Evolutionary conservation across 2,329 filamentous ascomycete species (phyloP), one percentile per base, ranked within the genome.

Genomic region (Westerdykella sp.): DNA sequence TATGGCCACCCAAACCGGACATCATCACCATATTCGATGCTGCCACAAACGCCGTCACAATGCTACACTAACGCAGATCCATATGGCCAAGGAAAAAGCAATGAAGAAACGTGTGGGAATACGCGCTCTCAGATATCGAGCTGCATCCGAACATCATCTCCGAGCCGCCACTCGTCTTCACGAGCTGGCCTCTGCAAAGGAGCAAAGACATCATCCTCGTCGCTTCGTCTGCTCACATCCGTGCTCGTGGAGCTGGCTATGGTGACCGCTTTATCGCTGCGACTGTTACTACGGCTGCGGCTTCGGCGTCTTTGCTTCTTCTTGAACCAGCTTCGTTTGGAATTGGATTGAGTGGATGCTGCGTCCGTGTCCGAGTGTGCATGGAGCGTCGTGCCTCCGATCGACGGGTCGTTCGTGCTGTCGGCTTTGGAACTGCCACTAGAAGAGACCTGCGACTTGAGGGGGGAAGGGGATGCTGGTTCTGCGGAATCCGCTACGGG

Each of bases 121-220:
- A 5, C 14, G 37, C 5, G 28, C 36, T 15, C 34, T 72, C 63
- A 91, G 3, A 64, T 54, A 65, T 91, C 87, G 53, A 95, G 70
- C 25, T 81, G 84, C 85, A 95, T 93, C 57, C 84, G 76, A 18
- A 85, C 81, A 59, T 95, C 88, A 62, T 95, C 89, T 1, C 86
- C 85, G 39, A 94, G 77, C 0, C 87, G 86, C 82, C 88, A 89
- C 56, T 80, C 78, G 46, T 70, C 69, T 31, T 71, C 66, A 67
- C 77, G 53, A 71, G 81, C 53, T 53, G 69, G 62, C 63, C 74
- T 60, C 43, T 73, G 63, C 41, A 70, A 63, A 61, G 74, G 76
- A 37, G 65, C 69, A 61, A 75, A 72, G 35, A 75, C 63, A 54
- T 74, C 75, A 48, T 77, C 72, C 32, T 73, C 70, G 34, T 70